Percentiles rank a stretch among this genome's conserved stretches.
phyloP scores from a whole-genome alignment of 2,329 filamentous ascomycete species.

The Dactylonectria macrodidyma region DNA sequence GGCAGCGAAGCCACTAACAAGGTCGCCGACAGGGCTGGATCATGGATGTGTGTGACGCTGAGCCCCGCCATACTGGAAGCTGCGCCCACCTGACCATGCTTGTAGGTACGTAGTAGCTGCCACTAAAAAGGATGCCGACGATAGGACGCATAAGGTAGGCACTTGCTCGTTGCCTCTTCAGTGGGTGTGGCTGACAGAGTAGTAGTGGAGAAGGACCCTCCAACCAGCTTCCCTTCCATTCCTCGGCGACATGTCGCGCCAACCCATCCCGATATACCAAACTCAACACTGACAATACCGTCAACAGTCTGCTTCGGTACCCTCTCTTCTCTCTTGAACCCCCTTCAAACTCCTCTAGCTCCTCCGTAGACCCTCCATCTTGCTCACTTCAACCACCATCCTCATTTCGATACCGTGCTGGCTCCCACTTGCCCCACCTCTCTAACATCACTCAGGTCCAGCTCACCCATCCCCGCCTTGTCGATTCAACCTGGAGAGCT shows the following conservation, averaged over 20 bases:
- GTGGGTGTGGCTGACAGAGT: neutral
- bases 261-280: neutral
- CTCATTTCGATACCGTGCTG: neutral
- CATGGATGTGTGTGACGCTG: neutral
- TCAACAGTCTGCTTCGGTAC: conserved; percentile 3
- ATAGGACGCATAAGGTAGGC: neutral
- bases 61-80: conserved; percentile 9
- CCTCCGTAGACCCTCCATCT: neutral
- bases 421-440: conserved; percentile 27
- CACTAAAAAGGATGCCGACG: neutral
- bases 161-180: neutral
- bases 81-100: conserved; percentile 2
- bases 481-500: conserved; percentile 6
- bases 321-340: neutral
- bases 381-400: conserved; percentile 3
- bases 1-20: neutral
- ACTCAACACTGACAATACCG: conserved; percentile 9
- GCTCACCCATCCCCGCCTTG: conserved; percentile 27
- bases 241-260: neutral
- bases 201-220: conserved; percentile 4
- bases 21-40: neutral
- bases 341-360: neutral
- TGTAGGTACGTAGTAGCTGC: neutral
- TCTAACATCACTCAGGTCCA: conserved; percentile 20
- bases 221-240: conserved; percentile 10